Evolutionary conservation across 2,329 filamentous ascomycete genomes (phyloP).

Genomic region (Hymenotorrendiella dingleyae): DNA sequence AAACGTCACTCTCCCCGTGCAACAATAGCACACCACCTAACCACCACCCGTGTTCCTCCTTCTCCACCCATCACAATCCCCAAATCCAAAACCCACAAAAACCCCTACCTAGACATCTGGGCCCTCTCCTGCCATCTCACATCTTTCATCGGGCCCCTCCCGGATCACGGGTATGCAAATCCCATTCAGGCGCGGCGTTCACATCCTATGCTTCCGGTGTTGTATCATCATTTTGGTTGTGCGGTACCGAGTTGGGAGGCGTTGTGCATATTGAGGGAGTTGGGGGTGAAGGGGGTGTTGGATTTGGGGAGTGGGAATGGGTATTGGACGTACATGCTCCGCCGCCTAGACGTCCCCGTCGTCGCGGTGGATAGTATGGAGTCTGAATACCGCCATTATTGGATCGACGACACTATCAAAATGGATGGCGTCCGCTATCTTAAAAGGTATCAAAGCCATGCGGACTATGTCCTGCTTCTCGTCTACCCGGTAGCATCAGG

Average conservation of each 20-base stretch:
- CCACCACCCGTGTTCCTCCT: conserved; percentile 41
- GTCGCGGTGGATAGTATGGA: conserved; percentile 61
- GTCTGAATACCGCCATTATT: conserved; percentile 62
- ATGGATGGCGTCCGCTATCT: conserved; percentile 57
- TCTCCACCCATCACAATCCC: conserved; percentile 41
- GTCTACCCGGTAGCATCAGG: conserved; percentile 66
- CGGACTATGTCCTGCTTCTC: conserved; percentile 56
- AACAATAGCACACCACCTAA: conserved; percentile 51
- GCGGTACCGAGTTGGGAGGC: conserved; percentile 62
- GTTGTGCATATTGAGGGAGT: conserved; percentile 48
- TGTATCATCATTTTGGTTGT: conserved; percentile 78
- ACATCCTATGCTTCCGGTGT: conserved; percentile 64
- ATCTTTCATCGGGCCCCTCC: conserved; percentile 60
- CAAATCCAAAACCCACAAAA: conserved; percentile 43
- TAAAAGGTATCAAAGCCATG: conserved; percentile 40
- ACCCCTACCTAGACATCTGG: conserved; percentile 66
- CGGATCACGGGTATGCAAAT: conserved; percentile 35
- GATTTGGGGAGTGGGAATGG: conserved; percentile 69
- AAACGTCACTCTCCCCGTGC: conserved; percentile 56
- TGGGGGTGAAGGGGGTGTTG: conserved; percentile 42
- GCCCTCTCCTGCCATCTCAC: conserved; percentile 53
- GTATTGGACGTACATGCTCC: conserved; percentile 70
- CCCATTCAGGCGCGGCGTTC: conserved; percentile 46
- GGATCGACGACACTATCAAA: conserved; percentile 61
- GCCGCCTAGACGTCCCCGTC: conserved; percentile 49